Conservation (phyloP, 306 rosid genomes). For the Cucurbita maxima region DNA sequence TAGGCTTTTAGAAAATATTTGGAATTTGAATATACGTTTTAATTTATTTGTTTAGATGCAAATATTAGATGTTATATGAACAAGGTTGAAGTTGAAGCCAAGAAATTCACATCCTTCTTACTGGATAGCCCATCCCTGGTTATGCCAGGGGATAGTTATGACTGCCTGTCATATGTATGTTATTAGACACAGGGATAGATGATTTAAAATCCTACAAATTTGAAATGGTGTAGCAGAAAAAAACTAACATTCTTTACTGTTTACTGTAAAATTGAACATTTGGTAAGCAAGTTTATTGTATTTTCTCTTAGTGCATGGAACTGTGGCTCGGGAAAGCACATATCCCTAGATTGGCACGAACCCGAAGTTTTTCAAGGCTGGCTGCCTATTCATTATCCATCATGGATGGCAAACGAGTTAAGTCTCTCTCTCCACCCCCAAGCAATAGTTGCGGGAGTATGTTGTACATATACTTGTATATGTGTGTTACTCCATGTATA, state of each 20-base stretch:
- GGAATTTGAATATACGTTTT: background rate
- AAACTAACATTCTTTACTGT: background rate
- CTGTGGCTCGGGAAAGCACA: slow-evolving; percentile 41
- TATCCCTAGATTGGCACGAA: slow-evolving; percentile 21
- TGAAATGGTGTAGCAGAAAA: background rate
- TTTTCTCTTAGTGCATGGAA: slow-evolving; percentile 18
- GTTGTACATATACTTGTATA: background rate
- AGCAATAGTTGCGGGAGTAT: background rate
- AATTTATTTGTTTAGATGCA: background rate
- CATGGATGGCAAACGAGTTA: slow-evolving; percentile 33
- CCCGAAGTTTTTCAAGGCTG: slow-evolving; percentile 18
- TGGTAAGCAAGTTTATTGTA: background rate
- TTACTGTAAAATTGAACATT: background rate
- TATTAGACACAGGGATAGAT: background rate
- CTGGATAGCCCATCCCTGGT: background rate
- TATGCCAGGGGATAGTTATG: background rate
- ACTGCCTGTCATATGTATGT: background rate
- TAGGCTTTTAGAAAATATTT: background rate
- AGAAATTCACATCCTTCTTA: background rate
- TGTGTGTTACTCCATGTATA: background rate
- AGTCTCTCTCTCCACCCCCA: background rate
- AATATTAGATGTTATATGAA: background rate
- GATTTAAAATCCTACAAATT: background rate
- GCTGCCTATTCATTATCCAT: slow-evolving; percentile 28
- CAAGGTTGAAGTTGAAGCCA: background rate